Base-by-base conservation (phyloP, 306 rosid species). In the Carpinus fangiana region DNA sequence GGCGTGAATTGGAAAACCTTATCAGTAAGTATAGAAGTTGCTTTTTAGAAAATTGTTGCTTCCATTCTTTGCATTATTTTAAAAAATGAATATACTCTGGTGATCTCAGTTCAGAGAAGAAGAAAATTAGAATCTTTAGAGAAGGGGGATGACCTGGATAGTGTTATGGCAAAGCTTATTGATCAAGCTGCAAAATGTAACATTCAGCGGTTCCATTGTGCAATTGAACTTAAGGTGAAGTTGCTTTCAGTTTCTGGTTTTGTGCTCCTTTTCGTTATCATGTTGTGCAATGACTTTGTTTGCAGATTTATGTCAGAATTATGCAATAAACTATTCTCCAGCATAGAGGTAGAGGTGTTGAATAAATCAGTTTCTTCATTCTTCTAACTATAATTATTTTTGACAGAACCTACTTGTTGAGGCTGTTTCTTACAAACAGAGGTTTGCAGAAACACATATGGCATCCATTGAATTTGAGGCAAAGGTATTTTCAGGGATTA, bases 141-240 rank as follows among this genome's bases (percentile, higher is more conserved):
- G 84, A 84, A 76, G 81, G 85, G 78, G 74, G 90, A 74, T 76
- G 97, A 91, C 77, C 48, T 88, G 53, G 93, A 91, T 76, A 75
- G 88, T 55, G 74, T 50, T 84, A 72, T 92, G 80, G 86, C 85
- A 2, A 90, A 91, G 89, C 90, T 92, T 79, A 87, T 72, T 72
- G 91, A 91, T 65, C 84, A 92, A 76, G 91, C 90, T 72, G 83
- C 76, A 77, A 87, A 85, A 45, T 84, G 54, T 78, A 89, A 85
- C 55, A 78, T 76, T 80, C 82, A 84, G 69, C 90, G 97, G 16
- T 90, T 89, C 80, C 84, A 41, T 52, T 83, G 85, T 66, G 90
- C 82, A 46, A 88, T 87, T 34, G 80, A 90, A 88, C 81, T 90
- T 80, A 95, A 92, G 98, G 98, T 93, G 80, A 80, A 66, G 48